phyloP scores from a whole-genome alignment of 129 eudicot genomes.

The Ambrosia artemisiifolia region DNA sequence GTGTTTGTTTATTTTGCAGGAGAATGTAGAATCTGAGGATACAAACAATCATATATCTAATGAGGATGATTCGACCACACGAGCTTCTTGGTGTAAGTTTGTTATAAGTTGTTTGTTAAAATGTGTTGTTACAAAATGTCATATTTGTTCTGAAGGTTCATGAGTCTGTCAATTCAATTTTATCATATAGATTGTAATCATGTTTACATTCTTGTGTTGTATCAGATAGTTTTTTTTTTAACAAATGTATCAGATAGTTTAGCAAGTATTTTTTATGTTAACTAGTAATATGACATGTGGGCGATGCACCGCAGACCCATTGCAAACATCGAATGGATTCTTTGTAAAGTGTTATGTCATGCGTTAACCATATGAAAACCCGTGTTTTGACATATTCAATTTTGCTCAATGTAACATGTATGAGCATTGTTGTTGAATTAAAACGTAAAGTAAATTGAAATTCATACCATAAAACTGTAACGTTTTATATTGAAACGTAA shows the following conservation, averaged over 20 bases:
- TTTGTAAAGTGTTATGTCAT: no score
- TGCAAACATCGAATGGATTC: no score
- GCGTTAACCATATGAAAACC: no score
- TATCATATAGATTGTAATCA: not conserved
- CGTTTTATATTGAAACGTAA: no score
- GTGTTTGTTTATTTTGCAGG: slow-evolving; percentile 21
- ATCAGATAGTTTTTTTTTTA: not conserved
- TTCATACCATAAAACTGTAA: no score
- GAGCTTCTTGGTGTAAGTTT: slow-evolving; percentile 3
- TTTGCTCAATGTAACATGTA: no score
- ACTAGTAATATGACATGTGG: no score
- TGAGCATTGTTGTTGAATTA: no score
- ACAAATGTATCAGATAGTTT: not conserved
- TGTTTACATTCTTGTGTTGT: not conserved
- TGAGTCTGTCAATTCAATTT: not conserved
- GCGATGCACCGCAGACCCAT: no score
- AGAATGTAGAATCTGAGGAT: slow-evolving; percentile 2
- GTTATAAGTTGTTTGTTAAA: slow-evolving; percentile 9
- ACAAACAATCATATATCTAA: slow-evolving; percentile 3
- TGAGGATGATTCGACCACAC: not conserved
- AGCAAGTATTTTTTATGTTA: no score
- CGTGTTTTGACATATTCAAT: no score
- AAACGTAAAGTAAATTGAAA: no score
- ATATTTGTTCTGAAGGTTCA: not conserved
- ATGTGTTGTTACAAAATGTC: slow-evolving; percentile 8